Evolutionary conservation across 2,329 filamentous ascomycete genomes (phyloP).

Genomic region (Diaporthe humulicola): DNA sequence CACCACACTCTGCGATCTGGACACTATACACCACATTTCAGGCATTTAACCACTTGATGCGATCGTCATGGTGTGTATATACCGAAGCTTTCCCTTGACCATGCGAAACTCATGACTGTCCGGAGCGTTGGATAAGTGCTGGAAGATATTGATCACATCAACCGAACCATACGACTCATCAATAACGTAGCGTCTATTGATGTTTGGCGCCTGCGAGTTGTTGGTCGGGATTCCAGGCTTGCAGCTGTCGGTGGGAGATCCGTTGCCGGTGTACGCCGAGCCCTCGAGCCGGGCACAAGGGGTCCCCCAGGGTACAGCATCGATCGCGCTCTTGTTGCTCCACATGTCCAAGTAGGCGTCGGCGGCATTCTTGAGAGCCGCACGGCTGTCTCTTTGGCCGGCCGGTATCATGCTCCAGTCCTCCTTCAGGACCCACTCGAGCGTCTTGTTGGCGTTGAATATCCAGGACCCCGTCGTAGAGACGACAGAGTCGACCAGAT

Average conservation of each 20-base stretch:
- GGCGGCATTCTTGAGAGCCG: conserved; percentile 45
- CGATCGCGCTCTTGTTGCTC: conserved; percentile 47
- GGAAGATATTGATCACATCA: conserved; percentile 48
- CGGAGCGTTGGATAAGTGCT: conserved; percentile 44
- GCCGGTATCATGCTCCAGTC: conserved; percentile 48
- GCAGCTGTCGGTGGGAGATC: conserved; percentile 31
- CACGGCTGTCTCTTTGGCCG: conserved; percentile 44
- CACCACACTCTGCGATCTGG: not conserved
- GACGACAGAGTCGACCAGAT: conserved; percentile 49
- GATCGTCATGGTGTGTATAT: conserved; percentile 49
- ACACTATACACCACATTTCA: not conserved
- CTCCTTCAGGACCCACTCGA: conserved; percentile 48
- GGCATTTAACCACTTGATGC: conserved; percentile 1
- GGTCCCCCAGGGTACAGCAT: conserved; percentile 51
- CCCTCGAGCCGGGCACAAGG: conserved; percentile 51
- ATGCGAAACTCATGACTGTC: conserved; percentile 49
- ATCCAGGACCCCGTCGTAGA: conserved; percentile 50
- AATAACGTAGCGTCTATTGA: conserved; percentile 49
- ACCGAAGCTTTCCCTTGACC: conserved; percentile 47
- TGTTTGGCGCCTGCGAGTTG: conserved; percentile 44
- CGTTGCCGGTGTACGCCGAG: conserved; percentile 39
- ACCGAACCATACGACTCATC: conserved; percentile 48
- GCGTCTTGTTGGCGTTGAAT: conserved; percentile 50
- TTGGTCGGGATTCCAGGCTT: conserved; percentile 23
- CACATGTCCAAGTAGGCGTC: conserved; percentile 53